Percentiles rank a stretch among this genome's conserved stretches.
phyloP scores from a whole-genome alignment of 805 yeast species.

The Debaryomyces hansenii region DNA sequence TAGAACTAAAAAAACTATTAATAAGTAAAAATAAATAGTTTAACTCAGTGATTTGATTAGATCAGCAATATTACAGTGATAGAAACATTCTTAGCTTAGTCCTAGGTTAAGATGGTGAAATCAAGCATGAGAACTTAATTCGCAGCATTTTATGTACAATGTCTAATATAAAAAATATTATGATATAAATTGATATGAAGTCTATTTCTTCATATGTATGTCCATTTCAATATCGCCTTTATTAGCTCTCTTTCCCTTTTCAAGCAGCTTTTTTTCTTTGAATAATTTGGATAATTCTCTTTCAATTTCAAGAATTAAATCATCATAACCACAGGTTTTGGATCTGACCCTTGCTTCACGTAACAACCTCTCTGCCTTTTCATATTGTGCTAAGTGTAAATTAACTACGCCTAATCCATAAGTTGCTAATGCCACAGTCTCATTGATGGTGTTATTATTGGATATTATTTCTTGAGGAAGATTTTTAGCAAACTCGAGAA shows the following conservation, averaged over 20 bases:
- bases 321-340: constrained; percentile 61
- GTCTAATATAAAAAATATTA: no score
- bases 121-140: no score
- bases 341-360: constrained; percentile 73
- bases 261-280: constrained; percentile 25
- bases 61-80: no score
- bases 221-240: constrained; percentile 23
- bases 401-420: constrained; percentile 83
- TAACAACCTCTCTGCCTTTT: constrained; percentile 58
- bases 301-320: constrained; percentile 63
- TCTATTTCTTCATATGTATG: constrained; percentile 17
- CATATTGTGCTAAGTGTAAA: constrained; percentile 57
- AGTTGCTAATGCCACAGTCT: constrained; percentile 75
- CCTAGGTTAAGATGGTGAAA: no score
- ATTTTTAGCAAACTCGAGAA: constrained; percentile 30
- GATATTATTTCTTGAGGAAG: constrained; percentile 25
- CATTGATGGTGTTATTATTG: constrained; percentile 41
- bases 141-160: no score
- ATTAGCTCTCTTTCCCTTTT: constrained; percentile 3
- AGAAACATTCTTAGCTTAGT: no score
- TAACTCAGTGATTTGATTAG: no score
- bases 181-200: no score
- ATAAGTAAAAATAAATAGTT: no score
- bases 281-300: constrained; percentile 59
- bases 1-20: no score